Conservation (phyloP, 192 early-diverging fungal genomes). For the Piromyces finnis region DNA sequence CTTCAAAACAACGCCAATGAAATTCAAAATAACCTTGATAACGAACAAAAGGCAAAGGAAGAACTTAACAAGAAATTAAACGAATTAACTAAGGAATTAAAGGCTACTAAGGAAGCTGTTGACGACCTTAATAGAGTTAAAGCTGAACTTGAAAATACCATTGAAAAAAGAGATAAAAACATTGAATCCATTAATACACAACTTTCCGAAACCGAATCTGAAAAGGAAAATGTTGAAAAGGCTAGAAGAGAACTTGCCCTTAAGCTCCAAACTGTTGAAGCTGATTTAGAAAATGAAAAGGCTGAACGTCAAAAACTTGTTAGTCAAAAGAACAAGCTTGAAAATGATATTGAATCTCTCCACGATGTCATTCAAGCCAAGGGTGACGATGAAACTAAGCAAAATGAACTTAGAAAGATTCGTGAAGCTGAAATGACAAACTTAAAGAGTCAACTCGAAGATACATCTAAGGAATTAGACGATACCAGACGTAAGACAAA, state of each 20-base stretch:
- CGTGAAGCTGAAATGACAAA: slow-evolving; percentile 31
- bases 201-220: slow-evolving; percentile 11
- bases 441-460: slow-evolving; percentile 16
- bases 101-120: slow-evolving; percentile 9
- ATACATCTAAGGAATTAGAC: slow-evolving; percentile 21
- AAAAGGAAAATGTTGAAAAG: slow-evolving; percentile 26
- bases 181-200: slow-evolving; percentile 12
- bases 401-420: slow-evolving; percentile 23
- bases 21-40: slow-evolving; percentile 20
- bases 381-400: slow-evolving; percentile 28
- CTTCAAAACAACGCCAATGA: slow-evolving; percentile 18
- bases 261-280: slow-evolving; percentile 12
- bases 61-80: slow-evolving; percentile 10
- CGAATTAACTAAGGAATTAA: slow-evolving; percentile 16
- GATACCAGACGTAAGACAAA: slow-evolving; percentile 16
- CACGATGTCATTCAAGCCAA: slow-evolving; percentile 25
- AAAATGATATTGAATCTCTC: slow-evolving; percentile 27
- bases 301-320: neutral
- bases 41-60: slow-evolving; percentile 17
- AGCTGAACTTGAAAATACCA: slow-evolving; percentile 15
- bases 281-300: slow-evolving; percentile 20
- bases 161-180: slow-evolving; percentile 25
- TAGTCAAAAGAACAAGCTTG: slow-evolving; percentile 3
- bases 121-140: slow-evolving; percentile 13
- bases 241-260: slow-evolving; percentile 21